Conservation (phyloP, 192 early-diverging fungal species). For the Phycomyces nitens region DNA sequence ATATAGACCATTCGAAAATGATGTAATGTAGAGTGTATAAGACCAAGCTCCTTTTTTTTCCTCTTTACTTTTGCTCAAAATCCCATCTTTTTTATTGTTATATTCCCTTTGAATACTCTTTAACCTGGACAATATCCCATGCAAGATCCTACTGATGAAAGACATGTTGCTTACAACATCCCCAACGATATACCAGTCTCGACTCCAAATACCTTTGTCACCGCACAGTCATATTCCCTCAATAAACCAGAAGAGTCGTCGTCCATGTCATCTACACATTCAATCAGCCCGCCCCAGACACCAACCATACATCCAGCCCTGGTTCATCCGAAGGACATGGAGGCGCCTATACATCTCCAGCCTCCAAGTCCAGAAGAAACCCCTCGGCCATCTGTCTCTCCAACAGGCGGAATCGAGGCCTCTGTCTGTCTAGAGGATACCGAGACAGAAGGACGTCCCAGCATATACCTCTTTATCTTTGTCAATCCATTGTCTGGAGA, state of each 20-base stretch:
- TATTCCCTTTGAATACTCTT: too few relatives aligned
- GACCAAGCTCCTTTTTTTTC: too few relatives aligned
- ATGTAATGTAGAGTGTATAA: too few relatives aligned
- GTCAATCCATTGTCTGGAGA: slow-evolving; percentile 73
- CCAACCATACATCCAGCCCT: background rate
- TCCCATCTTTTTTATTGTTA: too few relatives aligned
- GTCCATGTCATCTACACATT: too few relatives aligned
- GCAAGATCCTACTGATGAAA: too few relatives aligned
- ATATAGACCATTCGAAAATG: too few relatives aligned
- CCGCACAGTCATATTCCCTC: background rate
- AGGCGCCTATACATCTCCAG: too few relatives aligned
- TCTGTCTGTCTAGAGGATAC: slow-evolving; percentile 27
- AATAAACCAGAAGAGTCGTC: background rate
- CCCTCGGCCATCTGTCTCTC: background rate
- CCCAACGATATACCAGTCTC: background rate
- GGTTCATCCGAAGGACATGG: too few relatives aligned
- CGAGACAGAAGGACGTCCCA: slow-evolving; percentile 37
- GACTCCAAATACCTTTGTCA: background rate
- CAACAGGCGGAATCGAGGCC: background rate
- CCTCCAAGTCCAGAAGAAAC: background rate
- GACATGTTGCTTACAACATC: too few relatives aligned
- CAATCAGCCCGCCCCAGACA: background rate
- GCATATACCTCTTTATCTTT: slow-evolving; percentile 68
- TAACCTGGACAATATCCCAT: too few relatives aligned
- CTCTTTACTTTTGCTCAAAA: too few relatives aligned